Percentiles rank a stretch among this genome's conserved stretches.
phyloP scores from a whole-genome alignment of 2,329 filamentous ascomycete genomes.

The Trichoderma sp. region DNA sequence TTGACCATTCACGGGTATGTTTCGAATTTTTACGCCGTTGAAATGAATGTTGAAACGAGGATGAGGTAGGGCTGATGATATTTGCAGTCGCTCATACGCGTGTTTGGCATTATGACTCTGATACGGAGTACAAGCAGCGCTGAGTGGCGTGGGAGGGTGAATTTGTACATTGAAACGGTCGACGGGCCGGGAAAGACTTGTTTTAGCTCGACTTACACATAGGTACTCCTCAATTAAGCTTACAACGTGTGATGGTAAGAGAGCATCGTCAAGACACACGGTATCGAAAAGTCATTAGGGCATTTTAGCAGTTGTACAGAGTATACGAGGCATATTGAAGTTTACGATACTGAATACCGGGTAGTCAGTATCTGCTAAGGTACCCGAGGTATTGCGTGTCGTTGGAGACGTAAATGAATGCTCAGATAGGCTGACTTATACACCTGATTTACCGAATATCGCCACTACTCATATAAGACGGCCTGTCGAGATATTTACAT shows the following conservation, averaged over 20 bases:
- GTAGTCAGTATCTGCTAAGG: not conserved
- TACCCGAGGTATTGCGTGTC: no score
- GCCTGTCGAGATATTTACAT: not conserved
- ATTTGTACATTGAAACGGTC: not conserved
- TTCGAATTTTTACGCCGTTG: not conserved
- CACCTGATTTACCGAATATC: not conserved
- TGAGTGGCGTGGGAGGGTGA: not conserved
- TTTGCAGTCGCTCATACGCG: not conserved
- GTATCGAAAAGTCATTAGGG: not conserved
- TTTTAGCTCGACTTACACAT: not conserved
- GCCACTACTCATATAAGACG: not conserved
- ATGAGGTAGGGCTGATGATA: no score
- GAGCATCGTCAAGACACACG: not conserved
- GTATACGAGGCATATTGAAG: not conserved
- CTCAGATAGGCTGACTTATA: not conserved
- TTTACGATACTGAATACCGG: not conserved
- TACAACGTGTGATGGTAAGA: not conserved
- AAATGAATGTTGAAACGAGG: not conserved
- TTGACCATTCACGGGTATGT: not conserved
- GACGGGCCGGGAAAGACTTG: not conserved
- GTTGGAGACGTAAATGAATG: not conserved
- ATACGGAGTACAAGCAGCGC: not conserved
- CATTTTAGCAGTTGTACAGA: not conserved
- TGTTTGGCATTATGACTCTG: not conserved
- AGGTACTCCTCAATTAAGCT: not conserved